Evolutionary conservation across 495 filamentous ascomycete genomes (phyloP), one percentile per base, ranked within the genome.

Genomic region (Aspergillus sparsus): DNA sequence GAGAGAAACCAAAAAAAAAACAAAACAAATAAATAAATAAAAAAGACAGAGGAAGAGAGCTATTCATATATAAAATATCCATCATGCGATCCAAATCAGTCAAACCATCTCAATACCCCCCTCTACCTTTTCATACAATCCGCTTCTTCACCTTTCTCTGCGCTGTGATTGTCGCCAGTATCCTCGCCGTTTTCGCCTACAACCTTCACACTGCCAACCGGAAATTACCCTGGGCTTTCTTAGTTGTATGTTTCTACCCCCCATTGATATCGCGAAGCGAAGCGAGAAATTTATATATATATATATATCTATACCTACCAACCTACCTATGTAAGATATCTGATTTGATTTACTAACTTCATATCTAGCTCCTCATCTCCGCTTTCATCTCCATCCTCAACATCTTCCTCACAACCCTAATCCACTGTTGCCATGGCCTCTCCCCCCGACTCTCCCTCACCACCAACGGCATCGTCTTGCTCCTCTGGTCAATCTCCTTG

Each of bases 211-310:
- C 72, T 37, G 81, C 82, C 57, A 71, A 77, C 36, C 83, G 77
- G 66, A 74, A 75, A 52, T 71, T 86, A 5, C 87, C 86, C 11
- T 88, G 83, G 78, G 85, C 86, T 27, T 88, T 88, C 64, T 73
- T 88, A 16, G 69, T 88, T 53, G 85, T 88, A 78, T 58, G 81
- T 60, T 41, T 45, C 34, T 27, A 27, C 21, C 21, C 21, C 21
- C 21, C 21, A 27, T 27, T 27, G 21, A 1, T 27, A 27, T 3
- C 21, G 3, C 21, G 3, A 27, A 27, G 21, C 21, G 21, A 27
- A 3, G n/a, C n/a, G n/a, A n/a, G n/a, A n/a, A n/a, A 47, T 5
- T 10, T 41, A 21, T 36, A 12, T 34, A 56, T 41, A 18, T 46
- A 27, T 49, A n/a, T 42, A 36, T 21, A 32, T 27, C 31, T 31